Evolutionary conservation across 768 basidiomycete species (phyloP), one percentile per base, ranked within the genome.

Genomic region (Sporobolomyces phaffii): DNA sequence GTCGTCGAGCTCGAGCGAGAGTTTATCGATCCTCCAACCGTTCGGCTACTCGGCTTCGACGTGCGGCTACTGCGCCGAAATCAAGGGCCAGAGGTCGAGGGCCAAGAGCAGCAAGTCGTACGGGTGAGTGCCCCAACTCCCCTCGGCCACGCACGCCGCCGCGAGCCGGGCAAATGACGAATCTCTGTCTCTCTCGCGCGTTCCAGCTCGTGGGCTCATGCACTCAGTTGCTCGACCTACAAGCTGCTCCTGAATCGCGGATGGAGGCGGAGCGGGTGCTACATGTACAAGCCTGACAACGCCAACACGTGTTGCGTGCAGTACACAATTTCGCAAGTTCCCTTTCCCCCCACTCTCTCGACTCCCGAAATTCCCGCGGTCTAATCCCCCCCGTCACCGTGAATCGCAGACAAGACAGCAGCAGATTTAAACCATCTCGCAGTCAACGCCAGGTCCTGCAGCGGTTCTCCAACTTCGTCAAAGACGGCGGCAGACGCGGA

Each of bases 271-370:
- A 77, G 76, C 18, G 79, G 79, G 0, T 67, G 70, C 22, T 92
- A 86, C 78, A 86, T 90, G 73, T 97, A 97, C 77, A 90, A 89
- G 69, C 92, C 92, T 6, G 86, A 93, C 77, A 80, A 93, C 77
- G 82, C 80, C 68, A 76, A 78, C 8, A 87, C 91, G 14, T 97
- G 94, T 76, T 98, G 94, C 76, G 90, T 93, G 1, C 89, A 91
- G 72, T 94, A 96, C 76, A 91, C 94, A 5, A 97, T 97, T 77
- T 89, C 84, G 91, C 88, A 72, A 61, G 80, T 76, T 38, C 17
- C 3, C 8, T 28, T 51, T 22, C 4, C 31, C 17, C 26, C 31
- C 13, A 17, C 10, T 20, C 24, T 41, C 14, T 56, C 26, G n/a
- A n/a, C n/a, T 11, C 24, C 28, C 18, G 13, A 15, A 26, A 31